Conservation (phyloP, 2,329 filamentous ascomycete genomes). For the Botrytis deweyae region DNA sequence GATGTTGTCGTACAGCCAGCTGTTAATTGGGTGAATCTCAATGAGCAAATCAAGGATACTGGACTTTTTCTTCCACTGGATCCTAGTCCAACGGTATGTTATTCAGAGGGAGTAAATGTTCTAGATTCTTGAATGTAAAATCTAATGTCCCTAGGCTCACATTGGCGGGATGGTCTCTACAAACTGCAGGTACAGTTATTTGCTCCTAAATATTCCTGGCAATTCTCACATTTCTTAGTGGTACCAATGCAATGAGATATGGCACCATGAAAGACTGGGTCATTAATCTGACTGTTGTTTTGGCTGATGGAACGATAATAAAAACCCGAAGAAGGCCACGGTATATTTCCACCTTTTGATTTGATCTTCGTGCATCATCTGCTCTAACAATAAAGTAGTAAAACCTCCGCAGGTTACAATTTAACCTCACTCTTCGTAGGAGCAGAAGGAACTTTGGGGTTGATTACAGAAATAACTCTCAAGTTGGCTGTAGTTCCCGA, state of each 20-base stretch:
- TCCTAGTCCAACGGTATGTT: slow-evolving; percentile 53
- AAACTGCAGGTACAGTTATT: slow-evolving; percentile 50
- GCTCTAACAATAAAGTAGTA: slow-evolving; percentile 40
- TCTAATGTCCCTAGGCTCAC: slow-evolving; percentile 50
- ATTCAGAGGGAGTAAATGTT: no score
- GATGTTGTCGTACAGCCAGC: slow-evolving; percentile 88
- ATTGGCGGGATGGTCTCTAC: slow-evolving; percentile 83
- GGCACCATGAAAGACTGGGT: slow-evolving; percentile 90
- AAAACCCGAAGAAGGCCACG: slow-evolving; percentile 73
- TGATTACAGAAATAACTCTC: slow-evolving; percentile 81
- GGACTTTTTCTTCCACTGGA: slow-evolving; percentile 90
- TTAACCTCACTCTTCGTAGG: slow-evolving; percentile 77
- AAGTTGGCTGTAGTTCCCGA: slow-evolving; percentile 75
- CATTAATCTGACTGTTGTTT: slow-evolving; percentile 75
- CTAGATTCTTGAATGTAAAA: neutral
- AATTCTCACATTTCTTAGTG: slow-evolving; percentile 44
- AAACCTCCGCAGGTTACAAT: slow-evolving; percentile 80
- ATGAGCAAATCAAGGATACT: slow-evolving; percentile 63
- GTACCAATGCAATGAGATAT: slow-evolving; percentile 77
- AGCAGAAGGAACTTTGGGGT: slow-evolving; percentile 75
- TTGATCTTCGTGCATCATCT: neutral
- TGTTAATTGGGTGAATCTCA: slow-evolving; percentile 84
- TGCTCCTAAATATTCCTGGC: neutral
- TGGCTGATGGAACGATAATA: slow-evolving; percentile 74
- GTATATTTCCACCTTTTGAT: neutral